phyloP scores from a whole-genome alignment of 2,329 filamentous ascomycete species.

The Arthroderma sp. region DNA sequence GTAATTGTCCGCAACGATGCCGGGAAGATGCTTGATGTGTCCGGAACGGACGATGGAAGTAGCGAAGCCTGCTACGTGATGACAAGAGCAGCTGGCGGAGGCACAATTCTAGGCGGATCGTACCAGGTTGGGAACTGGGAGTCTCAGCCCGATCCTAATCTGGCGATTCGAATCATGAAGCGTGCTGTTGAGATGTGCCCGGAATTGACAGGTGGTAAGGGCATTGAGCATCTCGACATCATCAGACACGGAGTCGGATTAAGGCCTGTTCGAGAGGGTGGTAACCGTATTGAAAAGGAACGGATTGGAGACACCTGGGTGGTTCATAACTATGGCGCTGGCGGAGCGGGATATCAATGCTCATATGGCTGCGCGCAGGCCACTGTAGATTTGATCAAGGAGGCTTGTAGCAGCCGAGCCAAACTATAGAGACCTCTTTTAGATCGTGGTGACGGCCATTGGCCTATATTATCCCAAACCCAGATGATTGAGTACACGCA shows the following conservation, averaged over 20 bases:
- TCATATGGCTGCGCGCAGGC: slow-evolving; percentile 58
- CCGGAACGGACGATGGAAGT: slow-evolving; percentile 58
- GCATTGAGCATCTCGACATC: slow-evolving; percentile 59
- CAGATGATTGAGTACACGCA: too few species aligned
- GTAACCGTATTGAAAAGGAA: slow-evolving; percentile 64
- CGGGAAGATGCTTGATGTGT: slow-evolving; percentile 54
- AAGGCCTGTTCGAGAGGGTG: slow-evolving; percentile 59
- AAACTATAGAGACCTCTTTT: not conserved
- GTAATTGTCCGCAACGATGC: slow-evolving; percentile 71
- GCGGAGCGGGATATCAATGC: slow-evolving; percentile 48
- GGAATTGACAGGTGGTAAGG: slow-evolving; percentile 39
- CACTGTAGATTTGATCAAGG: slow-evolving; percentile 53
- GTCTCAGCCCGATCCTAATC: slow-evolving; percentile 59
- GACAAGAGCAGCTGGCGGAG: slow-evolving; percentile 63
- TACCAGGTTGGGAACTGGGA: slow-evolving; percentile 74
- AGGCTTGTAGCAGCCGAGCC: slow-evolving; percentile 18
- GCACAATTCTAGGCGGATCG: slow-evolving; percentile 75
- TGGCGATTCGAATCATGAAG: slow-evolving; percentile 75
- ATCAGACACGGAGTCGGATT: slow-evolving; percentile 73
- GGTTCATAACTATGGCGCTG: slow-evolving; percentile 35
- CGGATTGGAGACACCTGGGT: slow-evolving; percentile 45
- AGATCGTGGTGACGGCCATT: not conserved
- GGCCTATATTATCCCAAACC: too few species aligned
- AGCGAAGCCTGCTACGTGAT: slow-evolving; percentile 71
- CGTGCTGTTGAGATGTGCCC: slow-evolving; percentile 34